Base-by-base conservation (phyloP, 768 basidiomycete genomes). In the Pluteus cervinus region DNA sequence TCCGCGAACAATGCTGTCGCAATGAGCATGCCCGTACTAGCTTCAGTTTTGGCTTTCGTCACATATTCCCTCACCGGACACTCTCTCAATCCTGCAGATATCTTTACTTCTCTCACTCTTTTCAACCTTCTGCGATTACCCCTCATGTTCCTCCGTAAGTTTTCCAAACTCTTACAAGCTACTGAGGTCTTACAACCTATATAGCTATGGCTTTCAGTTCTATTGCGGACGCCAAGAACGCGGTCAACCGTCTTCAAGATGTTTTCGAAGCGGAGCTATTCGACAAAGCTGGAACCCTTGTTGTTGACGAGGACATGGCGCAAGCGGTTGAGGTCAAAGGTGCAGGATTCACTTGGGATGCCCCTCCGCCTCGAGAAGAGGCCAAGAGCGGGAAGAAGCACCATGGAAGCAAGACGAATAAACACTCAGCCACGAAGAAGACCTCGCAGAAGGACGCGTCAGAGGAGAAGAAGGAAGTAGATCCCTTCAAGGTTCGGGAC, bases 291-390 rank as follows among this genome's bases (percentile, higher is more conserved):
- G 77, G 83, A 32, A 71, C 69, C 0, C 69, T 75, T 36, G 50
- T 64, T 4, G 60, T 78, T 11, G 79, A 91, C 48, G 56, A 57
- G 1, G 51, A 65, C 10, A 54, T 86, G 20, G 65, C 76, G n/a
- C 57, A 63, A 22, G 93, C 89, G 2, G 50, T 96, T 37, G 68
- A 72, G 39, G 73, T 88, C 30, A 64, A 74, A 33, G 67, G 72
- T 37, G 90, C 78, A 4, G 72, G 78, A 8, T 94, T 94, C 61
- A 78, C 79, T 1, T 97, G 93, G 93, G 92, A 96, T 49, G 71
- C 78, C 4, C 75, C 83, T 1, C 78, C 81, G 0, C 72, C 74
- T 1, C 71, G 76, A 28, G 49, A 50, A 0, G 68, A 61, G 20
- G 58, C 52, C 16, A 42, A 36, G 24, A 31, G 35, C 22, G 54